Conservation (phyloP, 371 early-diverging fungal genomes). For the Coemansia sp. region DNA sequence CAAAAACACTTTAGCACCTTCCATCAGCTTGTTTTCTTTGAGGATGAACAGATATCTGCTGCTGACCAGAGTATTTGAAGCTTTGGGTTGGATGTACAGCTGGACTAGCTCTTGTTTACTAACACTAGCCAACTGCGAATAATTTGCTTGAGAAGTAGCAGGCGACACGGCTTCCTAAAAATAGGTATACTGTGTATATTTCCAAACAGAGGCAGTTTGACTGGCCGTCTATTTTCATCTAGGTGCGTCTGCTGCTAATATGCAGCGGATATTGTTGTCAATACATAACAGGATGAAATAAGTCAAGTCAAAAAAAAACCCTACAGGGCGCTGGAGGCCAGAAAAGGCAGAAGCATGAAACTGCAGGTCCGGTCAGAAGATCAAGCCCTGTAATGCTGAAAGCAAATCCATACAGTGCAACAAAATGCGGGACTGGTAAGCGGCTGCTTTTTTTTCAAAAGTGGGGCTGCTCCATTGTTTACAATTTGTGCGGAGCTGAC, state of each 20-base stretch:
- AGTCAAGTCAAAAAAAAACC: neutral
- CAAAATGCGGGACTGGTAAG: neutral
- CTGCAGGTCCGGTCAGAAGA: neutral
- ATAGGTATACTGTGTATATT: slow-evolving; percentile 2
- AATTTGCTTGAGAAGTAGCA: neutral
- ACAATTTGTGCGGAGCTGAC: neutral
- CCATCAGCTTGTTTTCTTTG: neutral
- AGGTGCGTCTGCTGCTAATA: slow-evolving; percentile 4
- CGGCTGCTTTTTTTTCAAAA: neutral
- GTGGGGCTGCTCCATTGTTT: neutral
- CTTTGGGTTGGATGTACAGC: too few relatives aligned
- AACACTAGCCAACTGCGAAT: neutral
- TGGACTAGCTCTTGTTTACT: neutral
- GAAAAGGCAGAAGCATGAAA: neutral
- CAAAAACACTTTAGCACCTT: too few relatives aligned
- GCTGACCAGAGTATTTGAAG: neutral
- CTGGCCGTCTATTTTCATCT: slow-evolving; percentile 14
- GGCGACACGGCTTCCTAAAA: slow-evolving; percentile 4
- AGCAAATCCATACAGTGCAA: neutral
- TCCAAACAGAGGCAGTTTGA: neutral
- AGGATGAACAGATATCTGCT: neutral
- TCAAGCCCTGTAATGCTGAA: neutral
- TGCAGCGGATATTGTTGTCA: neutral
- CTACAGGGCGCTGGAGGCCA: neutral
- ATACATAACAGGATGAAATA: neutral